Evolutionary conservation across 441 rosid genomes (phyloP).

Genomic region (Macaranga tanarius): DNA sequence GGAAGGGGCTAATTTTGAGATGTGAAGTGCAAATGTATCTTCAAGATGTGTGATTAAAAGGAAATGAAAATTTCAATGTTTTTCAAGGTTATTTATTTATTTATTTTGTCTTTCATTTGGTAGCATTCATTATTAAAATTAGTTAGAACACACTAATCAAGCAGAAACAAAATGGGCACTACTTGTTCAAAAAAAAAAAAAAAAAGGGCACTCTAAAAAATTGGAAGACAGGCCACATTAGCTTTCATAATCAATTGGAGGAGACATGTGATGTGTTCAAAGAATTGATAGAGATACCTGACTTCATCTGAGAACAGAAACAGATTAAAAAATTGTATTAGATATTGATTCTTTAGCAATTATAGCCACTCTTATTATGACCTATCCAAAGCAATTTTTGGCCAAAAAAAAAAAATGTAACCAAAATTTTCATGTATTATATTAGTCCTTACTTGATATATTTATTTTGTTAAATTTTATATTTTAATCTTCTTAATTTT

Average conservation of each 20-base stretch:
- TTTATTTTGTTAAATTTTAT: no score
- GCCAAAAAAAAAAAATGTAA: no score
- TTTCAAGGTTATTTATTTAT: no score
- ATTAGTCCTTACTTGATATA: no score
- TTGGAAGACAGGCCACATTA: not conserved
- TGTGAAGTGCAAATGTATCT: conserved; percentile 10
- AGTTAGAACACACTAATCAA: not conserved
- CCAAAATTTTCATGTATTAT: no score
- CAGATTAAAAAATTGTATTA: no score
- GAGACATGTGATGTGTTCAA: conserved; percentile 5
- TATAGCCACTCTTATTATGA: no score
- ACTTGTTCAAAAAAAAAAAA: no score
- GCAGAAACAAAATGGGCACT: not conserved
- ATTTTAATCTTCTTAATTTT: no score
- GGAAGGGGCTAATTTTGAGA: no score
- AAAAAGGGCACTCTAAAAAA: not conserved
- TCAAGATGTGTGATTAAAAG: not conserved
- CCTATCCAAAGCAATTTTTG: no score
- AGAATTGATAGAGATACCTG: not conserved
- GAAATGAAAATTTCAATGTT: conserved; percentile 4
- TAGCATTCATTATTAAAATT: not conserved
- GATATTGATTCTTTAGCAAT: no score
- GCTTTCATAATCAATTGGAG: not conserved
- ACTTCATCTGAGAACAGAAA: not conserved
- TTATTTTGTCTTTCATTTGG: not conserved